These are phyloP conservation scores for Amborella trichopoda DNA, from an alignment of 164 flowering plant species.

Conservation along the genomic window DNA sequence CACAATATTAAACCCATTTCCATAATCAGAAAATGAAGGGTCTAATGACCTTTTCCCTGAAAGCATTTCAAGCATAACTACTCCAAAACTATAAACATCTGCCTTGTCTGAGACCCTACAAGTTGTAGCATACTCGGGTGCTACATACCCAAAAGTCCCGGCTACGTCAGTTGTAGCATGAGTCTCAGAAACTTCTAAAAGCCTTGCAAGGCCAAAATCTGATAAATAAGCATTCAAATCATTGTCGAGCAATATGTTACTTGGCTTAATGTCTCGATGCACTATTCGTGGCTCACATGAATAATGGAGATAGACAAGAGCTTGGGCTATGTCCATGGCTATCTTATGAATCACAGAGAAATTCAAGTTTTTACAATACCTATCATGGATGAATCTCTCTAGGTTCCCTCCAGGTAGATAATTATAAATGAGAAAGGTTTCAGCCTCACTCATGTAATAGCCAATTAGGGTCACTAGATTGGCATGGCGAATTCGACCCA, in stretches of 20 bases:
- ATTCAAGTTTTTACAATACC: conserved; percentile 21
- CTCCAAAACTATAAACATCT: conserved; percentile 74
- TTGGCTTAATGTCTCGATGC: conserved; percentile 75
- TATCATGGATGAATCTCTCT: conserved; percentile 55
- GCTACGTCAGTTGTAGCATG: conserved; percentile 81
- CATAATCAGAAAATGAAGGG: conserved; percentile 62
- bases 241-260: conserved; percentile 68
- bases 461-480: conserved; percentile 75
- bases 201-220: conserved; percentile 73
- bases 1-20: conserved; percentile 65
- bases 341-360: conserved; percentile 56
- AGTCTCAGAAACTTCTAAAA: conserved; percentile 63
- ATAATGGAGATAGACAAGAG: conserved; percentile 60
- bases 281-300: conserved; percentile 57
- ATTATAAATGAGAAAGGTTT: conserved; percentile 63
- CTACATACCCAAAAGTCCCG: conserved; percentile 84
- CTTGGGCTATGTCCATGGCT: conserved; percentile 52
- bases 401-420: conserved; percentile 76
- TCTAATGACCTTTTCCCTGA: conserved; percentile 67
- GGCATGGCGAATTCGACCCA: conserved; percentile 58
- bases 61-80: conserved; percentile 56
- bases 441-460: conserved; percentile 44
- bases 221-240: conserved; percentile 60
- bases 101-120: conserved; percentile 75
- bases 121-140: conserved; percentile 76